These are phyloP conservation scores for Blepharisma japonicum DNA, from an alignment of 73 alveolate species.

Conservation along the genomic window DNA sequence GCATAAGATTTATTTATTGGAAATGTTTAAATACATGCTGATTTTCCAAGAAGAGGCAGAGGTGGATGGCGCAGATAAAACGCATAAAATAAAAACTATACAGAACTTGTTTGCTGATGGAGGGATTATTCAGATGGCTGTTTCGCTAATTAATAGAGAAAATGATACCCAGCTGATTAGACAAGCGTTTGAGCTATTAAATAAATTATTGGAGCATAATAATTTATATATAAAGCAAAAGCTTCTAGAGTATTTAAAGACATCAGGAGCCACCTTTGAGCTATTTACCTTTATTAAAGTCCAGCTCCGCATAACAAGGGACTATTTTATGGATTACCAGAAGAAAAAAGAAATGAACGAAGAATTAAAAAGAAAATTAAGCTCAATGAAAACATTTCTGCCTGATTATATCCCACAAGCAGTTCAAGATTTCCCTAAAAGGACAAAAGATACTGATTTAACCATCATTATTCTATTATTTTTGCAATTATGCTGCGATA, in stretches of 20 bases:
- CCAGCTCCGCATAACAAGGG: background rate
- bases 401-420: too few species aligned
- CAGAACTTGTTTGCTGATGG: background rate
- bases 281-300: conserved; percentile 5
- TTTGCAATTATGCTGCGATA: conserved; percentile 6
- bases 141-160: background rate
- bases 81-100: background rate
- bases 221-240: background rate
- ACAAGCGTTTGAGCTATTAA: background rate
- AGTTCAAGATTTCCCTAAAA: too few species aligned
- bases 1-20: conserved; percentile 1
- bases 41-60: background rate
- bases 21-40: conserved; percentile 3
- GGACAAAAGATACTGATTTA: too few species aligned
- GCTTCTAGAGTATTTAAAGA: background rate
- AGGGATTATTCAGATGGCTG: background rate
- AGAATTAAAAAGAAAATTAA: too few species aligned
- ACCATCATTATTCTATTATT: background rate
- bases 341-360: too few species aligned
- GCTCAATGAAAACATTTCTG: too few species aligned
- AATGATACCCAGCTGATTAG: background rate
- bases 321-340: too few species aligned
- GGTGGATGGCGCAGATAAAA: background rate
- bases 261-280: background rate
- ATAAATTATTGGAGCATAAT: background rate